Evolutionary conservation across 2,329 filamentous ascomycete genomes (phyloP).

Genomic region (Curvularia eragrostidis): DNA sequence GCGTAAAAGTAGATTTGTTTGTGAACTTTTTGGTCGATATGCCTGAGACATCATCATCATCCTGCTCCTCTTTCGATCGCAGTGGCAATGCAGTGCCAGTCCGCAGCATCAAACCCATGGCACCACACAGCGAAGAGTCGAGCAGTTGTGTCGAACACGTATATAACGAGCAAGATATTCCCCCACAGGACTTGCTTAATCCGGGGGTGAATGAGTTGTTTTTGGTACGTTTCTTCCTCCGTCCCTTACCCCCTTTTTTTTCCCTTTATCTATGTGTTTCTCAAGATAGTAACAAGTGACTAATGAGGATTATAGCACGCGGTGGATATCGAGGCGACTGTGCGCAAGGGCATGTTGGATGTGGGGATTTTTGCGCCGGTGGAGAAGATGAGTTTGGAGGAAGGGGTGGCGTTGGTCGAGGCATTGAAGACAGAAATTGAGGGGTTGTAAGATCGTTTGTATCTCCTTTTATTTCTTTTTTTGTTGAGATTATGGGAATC

Average conservation of each 20-base stretch:
- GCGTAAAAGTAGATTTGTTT: slow-evolving; percentile 71
- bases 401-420: slow-evolving; percentile 47
- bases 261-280: too few relatives aligned
- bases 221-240: slow-evolving; percentile 44
- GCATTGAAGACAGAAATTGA: slow-evolving; percentile 33
- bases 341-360: slow-evolving; percentile 57
- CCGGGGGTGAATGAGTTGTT: slow-evolving; percentile 41
- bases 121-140: neutral
- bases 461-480: too few relatives aligned
- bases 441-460: neutral
- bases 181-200: slow-evolving; percentile 29
- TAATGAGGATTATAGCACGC: slow-evolving; percentile 52
- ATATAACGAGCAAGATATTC: neutral
- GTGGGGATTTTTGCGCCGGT: slow-evolving; percentile 61
- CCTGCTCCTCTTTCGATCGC: slow-evolving; percentile 18
- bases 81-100: neutral
- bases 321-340: slow-evolving; percentile 63
- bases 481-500: too few relatives aligned
- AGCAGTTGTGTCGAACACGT: neutral
- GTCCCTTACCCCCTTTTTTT: slow-evolving; percentile 40
- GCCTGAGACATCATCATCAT: slow-evolving; percentile 46
- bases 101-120: neutral
- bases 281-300: too few relatives aligned
- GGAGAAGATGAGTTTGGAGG: slow-evolving; percentile 51
- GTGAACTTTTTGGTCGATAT: slow-evolving; percentile 77